These are phyloP conservation scores for Fagopyrum tataricum DNA, from an alignment of 148 eudicot species.

Conservation along the genomic window DNA sequence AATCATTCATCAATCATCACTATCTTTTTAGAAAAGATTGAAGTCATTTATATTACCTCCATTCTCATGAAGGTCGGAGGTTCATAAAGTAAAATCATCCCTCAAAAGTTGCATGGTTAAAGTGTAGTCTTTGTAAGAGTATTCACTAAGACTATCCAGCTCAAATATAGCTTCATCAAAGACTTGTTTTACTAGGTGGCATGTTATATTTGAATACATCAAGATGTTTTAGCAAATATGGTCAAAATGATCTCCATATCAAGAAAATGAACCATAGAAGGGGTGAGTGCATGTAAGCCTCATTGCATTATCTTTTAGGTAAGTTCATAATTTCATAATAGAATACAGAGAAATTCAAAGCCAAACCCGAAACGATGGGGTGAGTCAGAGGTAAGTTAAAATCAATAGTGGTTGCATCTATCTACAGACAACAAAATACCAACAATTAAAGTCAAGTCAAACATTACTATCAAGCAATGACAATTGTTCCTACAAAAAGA, in stretches of 20 bases:
- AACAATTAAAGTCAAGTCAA: not conserved
- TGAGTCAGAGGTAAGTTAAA: conserved; percentile 1
- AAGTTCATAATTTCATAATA: conserved; percentile 9
- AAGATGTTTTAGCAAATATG: not conserved
- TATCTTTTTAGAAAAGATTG: not conserved
- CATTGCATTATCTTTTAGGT: not conserved
- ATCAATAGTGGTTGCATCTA: not conserved
- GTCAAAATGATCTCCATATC: not conserved
- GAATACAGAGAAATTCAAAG: conserved; percentile 9
- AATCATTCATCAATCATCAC: not conserved
- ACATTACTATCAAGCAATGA: not conserved
- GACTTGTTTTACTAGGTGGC: conserved; percentile 9
- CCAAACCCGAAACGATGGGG: conserved; percentile 8
- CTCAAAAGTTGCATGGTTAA: conserved; percentile 2
- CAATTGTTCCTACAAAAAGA: not conserved
- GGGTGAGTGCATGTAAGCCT: not conserved
- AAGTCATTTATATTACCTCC: not conserved
- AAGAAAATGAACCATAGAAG: not conserved
- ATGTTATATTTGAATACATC: not conserved
- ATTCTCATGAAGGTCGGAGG: conserved; percentile 8
- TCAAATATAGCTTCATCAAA: conserved; percentile 9
- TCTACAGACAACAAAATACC: conserved; percentile 1
- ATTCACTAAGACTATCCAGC: not conserved
- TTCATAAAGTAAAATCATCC: conserved; percentile 4
- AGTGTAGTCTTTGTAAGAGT: conserved; percentile 6